Conservation (phyloP, 805 yeast species). For the Debaryomyces prosopidis region DNA sequence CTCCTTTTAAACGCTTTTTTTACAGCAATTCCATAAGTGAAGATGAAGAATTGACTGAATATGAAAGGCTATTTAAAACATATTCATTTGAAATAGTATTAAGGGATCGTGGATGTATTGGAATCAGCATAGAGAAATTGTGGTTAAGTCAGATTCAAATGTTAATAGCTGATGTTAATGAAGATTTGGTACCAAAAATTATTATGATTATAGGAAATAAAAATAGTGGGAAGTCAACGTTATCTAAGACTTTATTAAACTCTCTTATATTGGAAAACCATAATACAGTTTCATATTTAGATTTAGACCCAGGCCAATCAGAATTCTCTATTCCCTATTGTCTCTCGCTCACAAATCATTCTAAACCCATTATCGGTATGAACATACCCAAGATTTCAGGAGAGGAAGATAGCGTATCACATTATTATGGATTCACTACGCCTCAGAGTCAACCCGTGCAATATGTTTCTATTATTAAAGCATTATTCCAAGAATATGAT, state of each 20-base stretch:
- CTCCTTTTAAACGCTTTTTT: conserved; percentile 47
- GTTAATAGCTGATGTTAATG: conserved; percentile 2
- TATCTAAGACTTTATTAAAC: conserved; percentile 56
- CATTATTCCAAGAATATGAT: conserved; percentile 37
- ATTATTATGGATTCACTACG: conserved; percentile 62
- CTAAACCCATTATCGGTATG: conserved; percentile 27
- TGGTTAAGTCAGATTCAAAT: conserved; percentile 4
- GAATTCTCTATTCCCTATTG: conserved; percentile 74
- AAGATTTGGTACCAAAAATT: conserved; percentile 13
- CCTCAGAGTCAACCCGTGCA: conserved; percentile 67
- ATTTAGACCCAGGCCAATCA: conserved; percentile 89
- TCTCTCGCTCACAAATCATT: conserved; percentile 50
- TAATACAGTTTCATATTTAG: conserved; percentile 52
- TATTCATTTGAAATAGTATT: conserved; percentile 42
- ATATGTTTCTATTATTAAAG: conserved; percentile 46
- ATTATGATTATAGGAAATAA: conserved; percentile 62
- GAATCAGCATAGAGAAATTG: conserved; percentile 14
- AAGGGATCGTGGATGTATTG: conserved; percentile 24
- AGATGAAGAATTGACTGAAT: conserved; percentile 3
- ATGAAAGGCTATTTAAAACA: conserved; percentile 14
- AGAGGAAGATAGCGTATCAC: conserved; percentile 15
- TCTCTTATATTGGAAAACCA: conserved; percentile 32
- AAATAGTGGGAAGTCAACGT: conserved; percentile 81
- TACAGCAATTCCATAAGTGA: conserved; percentile 11
- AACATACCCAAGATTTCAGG: conserved; percentile 21